A percentile compares a stretch with the other conserved stretches of the same genome.
These are phyloP conservation scores for Pyrrhoderma noxium DNA, from an alignment of 1,284 basidiomycete genomes.

Conservation along the genomic window DNA sequence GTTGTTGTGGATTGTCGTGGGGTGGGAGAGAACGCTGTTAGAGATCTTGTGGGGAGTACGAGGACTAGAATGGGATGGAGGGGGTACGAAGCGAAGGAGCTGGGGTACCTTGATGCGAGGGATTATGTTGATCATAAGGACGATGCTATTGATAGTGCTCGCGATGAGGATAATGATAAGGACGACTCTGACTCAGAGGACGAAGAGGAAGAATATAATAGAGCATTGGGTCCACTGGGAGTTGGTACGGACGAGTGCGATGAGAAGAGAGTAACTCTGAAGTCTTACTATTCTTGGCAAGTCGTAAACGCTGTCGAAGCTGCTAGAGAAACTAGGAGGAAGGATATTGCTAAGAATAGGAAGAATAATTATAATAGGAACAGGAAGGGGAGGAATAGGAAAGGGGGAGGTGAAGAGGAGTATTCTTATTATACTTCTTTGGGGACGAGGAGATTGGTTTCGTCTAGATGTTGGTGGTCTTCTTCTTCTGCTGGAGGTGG, in stretches of 20 bases:
- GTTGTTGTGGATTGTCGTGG: constrained; percentile 73
- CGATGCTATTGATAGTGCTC: too few relatives aligned
- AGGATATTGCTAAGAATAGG: constrained; percentile 24
- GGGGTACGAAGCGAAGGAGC: constrained; percentile 56
- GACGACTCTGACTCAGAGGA: too few relatives aligned
- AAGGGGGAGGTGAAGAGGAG: constrained; percentile 7
- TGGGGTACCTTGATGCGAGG: constrained; percentile 58
- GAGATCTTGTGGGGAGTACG: constrained; percentile 46
- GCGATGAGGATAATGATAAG: constrained; percentile 59
- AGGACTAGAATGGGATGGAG: constrained; percentile 69
- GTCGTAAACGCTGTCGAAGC: constrained; percentile 65
- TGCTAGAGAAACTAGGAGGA: constrained; percentile 52
- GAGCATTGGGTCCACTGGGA: too few relatives aligned
- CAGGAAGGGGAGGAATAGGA: background rate
- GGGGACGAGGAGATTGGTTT: too few relatives aligned
- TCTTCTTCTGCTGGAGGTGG: too few relatives aligned
- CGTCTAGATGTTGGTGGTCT: constrained; percentile 39
- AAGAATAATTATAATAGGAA: constrained; percentile 28
- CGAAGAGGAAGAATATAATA: too few relatives aligned
- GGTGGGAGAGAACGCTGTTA: constrained; percentile 54
- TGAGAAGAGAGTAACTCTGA: constrained; percentile 61
- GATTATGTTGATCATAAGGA: too few relatives aligned
- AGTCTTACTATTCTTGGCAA: constrained; percentile 85
- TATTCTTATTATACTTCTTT: constrained; percentile 21
- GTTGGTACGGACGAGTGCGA: constrained; percentile 73